These are phyloP conservation scores for Silene vulgaris DNA, from an alignment of 179 eudicot genomes.

Conservation along the genomic window DNA sequence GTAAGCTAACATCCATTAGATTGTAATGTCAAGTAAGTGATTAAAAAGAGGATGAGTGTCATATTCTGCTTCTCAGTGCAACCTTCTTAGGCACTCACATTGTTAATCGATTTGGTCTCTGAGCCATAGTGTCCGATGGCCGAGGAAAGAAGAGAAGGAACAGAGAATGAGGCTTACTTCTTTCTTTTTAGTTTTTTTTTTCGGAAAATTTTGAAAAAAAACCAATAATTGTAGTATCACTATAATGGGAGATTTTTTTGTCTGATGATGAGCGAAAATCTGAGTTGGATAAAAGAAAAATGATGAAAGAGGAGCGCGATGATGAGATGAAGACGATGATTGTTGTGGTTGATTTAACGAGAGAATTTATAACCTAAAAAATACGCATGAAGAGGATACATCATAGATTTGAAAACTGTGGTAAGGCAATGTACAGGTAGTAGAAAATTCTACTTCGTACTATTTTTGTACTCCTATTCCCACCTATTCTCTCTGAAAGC, in stretches of 20 bases:
- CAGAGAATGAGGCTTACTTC: too few species aligned
- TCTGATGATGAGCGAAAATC: not conserved
- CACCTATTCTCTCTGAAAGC: too few species aligned
- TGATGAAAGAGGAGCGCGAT: not conserved
- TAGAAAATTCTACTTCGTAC: too few species aligned
- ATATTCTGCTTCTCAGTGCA: not conserved
- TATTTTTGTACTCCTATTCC: too few species aligned
- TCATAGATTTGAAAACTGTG: too few species aligned
- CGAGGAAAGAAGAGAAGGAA: too few species aligned
- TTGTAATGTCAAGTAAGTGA: not conserved
- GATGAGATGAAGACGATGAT: not conserved
- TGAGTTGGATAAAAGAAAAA: not conserved
- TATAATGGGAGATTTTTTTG: not conserved
- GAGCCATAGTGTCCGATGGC: too few species aligned
- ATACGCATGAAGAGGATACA: not conserved
- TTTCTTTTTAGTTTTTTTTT: too few species aligned
- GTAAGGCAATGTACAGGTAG: too few species aligned
- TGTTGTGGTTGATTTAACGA: not conserved
- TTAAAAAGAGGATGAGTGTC: not conserved
- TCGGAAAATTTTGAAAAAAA: too few species aligned
- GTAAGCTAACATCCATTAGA: not conserved
- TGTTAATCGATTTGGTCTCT: too few species aligned
- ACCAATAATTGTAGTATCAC: too few species aligned
- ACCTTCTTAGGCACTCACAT: not conserved
- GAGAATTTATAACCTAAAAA: not conserved